Conservation (phyloP, 352 stramenopile species). For the Pythium utonaiense region DNA sequence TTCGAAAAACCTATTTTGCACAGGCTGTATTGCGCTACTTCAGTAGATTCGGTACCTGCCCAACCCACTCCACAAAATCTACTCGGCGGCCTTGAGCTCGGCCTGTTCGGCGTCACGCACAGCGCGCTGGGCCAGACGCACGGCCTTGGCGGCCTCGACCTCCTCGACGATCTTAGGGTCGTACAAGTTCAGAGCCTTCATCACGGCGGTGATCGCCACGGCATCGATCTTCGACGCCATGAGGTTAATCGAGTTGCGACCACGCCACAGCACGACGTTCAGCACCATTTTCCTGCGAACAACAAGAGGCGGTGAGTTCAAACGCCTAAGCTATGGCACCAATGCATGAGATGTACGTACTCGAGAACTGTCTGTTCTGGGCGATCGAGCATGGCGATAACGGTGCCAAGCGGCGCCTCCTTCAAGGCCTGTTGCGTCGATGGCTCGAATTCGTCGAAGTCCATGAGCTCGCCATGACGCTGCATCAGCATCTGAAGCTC, state of each 20-base stretch:
- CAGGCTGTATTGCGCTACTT: slow-evolving; percentile 5
- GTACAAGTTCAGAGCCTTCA: slow-evolving; percentile 85
- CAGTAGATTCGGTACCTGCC: slow-evolving; percentile 6
- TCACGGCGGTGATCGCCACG: slow-evolving; percentile 65
- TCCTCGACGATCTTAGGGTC: slow-evolving; percentile 38
- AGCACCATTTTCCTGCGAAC: slow-evolving; percentile 65
- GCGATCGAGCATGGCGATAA: slow-evolving; percentile 67
- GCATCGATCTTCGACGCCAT: slow-evolving; percentile 85
- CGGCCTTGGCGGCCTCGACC: slow-evolving; percentile 43
- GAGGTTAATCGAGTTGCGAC: slow-evolving; percentile 82
- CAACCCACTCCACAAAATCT: not conserved
- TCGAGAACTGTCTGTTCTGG: slow-evolving; percentile 57
- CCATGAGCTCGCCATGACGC: slow-evolving; percentile 72
- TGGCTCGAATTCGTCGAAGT: slow-evolving; percentile 81
- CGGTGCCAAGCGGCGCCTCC: slow-evolving; percentile 63
- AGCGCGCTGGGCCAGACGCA: slow-evolving; percentile 36
- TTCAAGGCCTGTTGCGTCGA: slow-evolving; percentile 45
- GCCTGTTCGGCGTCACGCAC: slow-evolving; percentile 36
- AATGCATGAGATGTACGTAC: slow-evolving; percentile 36
- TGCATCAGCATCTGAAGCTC: slow-evolving; percentile 88
- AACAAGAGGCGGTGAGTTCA: not conserved
- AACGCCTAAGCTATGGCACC: not conserved
- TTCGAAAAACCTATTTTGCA: slow-evolving; percentile 45
- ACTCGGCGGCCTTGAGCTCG: slow-evolving; percentile 7
- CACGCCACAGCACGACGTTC: slow-evolving; percentile 84